phyloP scores from a whole-genome alignment of 2,329 filamentous ascomycete genomes.

The Neofusicoccum cordaticola region DNA sequence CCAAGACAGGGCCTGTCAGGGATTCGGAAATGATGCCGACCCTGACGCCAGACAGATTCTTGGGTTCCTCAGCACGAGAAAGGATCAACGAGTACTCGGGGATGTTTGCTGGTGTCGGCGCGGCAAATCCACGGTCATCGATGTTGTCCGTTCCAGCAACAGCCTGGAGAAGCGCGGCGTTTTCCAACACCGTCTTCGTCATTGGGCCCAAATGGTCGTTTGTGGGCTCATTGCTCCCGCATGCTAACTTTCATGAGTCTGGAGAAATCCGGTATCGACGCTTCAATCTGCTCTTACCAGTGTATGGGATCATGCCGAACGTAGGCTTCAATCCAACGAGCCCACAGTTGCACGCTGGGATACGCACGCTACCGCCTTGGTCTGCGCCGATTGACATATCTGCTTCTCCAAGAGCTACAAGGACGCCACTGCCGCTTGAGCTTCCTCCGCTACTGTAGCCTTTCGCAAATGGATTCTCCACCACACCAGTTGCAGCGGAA shows the following conservation, averaged over 20 bases:
- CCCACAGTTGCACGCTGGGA: conserved; percentile 40
- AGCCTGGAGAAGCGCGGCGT: conserved; percentile 43
- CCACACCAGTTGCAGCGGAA: conserved; percentile 39
- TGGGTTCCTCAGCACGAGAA: conserved; percentile 14
- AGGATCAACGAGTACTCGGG: conserved; percentile 30
- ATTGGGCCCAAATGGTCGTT: conserved; percentile 53
- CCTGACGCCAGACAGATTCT: conserved; percentile 27
- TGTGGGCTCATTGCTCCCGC: conserved; percentile 48
- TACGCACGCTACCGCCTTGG: conserved; percentile 48
- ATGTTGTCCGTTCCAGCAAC: conserved; percentile 51
- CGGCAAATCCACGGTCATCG: conserved; percentile 41
- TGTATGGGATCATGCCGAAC: conserved; percentile 52
- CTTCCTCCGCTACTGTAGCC: conserved; percentile 53
- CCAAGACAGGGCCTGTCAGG: conserved; percentile 31
- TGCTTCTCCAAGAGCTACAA: conserved; percentile 45
- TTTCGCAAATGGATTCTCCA: conserved; percentile 46
- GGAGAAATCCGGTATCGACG: too few species aligned
- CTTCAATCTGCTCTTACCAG: conserved; percentile 29
- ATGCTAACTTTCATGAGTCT: conserved; percentile 4
- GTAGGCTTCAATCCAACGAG: conserved; percentile 52
- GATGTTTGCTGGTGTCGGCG: conserved; percentile 26
- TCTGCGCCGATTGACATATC: conserved; percentile 51
- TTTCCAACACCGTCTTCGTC: conserved; percentile 42
- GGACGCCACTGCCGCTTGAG: conserved; percentile 47
- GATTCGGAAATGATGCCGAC: conserved; percentile 34